Percentiles rank a stretch among this genome's conserved stretches.
These are phyloP conservation scores for Calcarisporium arbuscula DNA, from an alignment of 2,329 filamentous ascomycete genomes.

Conservation along the genomic window DNA sequence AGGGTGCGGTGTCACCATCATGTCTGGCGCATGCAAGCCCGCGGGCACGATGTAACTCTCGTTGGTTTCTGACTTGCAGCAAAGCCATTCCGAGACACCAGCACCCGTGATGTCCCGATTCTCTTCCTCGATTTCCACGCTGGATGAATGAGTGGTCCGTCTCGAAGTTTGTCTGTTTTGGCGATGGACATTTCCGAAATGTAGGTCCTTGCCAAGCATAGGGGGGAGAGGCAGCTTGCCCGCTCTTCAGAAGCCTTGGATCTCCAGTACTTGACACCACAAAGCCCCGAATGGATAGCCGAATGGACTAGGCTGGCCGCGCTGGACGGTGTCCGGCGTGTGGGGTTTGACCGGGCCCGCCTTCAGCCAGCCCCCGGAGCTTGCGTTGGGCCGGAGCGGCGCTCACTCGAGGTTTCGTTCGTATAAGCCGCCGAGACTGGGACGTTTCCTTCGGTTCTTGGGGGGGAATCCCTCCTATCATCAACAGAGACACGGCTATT, in stretches of 20 bases:
- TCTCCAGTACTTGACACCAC: conserved; percentile 31
- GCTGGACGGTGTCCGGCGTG: conserved; percentile 30
- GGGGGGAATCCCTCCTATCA: conserved; percentile 22
- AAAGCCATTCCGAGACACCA: conserved; percentile 75
- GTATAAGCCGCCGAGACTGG: too few relatives aligned
- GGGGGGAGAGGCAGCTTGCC: conserved; percentile 62
- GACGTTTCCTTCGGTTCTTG: too few relatives aligned
- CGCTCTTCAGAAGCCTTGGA: conserved; percentile 37
- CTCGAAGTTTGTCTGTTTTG: conserved; percentile 78
- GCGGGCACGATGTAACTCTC: conserved; percentile 32
- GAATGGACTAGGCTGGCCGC: conserved; percentile 29
- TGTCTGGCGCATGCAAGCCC: conserved; percentile 37
- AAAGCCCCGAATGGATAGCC: conserved; percentile 38
- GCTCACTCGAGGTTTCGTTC: too few relatives aligned
- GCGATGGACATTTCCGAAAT: conserved; percentile 77
- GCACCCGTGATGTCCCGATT: conserved; percentile 51
- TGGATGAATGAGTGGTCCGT: conserved; percentile 60
- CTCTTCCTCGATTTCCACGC: conserved; percentile 37
- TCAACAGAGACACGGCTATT: conserved; percentile 22
- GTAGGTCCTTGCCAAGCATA: conserved; percentile 79
- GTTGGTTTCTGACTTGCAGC: conserved; percentile 37
- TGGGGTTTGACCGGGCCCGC: conserved; percentile 7
- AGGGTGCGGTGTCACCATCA: conserved; percentile 45
- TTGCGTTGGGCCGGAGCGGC: too few relatives aligned
- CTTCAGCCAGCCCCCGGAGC: too few relatives aligned